These are phyloP conservation scores for Verticillium tricorpus DNA, from an alignment of 2,329 filamentous ascomycete genomes.

Conservation along the genomic window DNA sequence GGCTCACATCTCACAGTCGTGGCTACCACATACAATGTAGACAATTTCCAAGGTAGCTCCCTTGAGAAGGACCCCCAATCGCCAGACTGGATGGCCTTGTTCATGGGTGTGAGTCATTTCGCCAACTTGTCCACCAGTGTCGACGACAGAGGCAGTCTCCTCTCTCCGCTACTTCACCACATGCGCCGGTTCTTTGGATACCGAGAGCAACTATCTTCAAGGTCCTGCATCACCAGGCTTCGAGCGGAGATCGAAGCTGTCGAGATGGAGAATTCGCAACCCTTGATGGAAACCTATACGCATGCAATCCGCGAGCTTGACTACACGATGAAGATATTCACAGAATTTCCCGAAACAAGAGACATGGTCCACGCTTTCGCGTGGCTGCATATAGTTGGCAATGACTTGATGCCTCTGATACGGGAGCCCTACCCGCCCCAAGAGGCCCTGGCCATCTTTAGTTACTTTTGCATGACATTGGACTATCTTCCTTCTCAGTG, in stretches of 20 bases:
- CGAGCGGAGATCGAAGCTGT: neutral
- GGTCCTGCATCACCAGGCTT: neutral
- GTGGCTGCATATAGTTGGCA: neutral
- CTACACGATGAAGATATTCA: neutral
- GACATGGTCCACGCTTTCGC: neutral
- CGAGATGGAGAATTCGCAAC: neutral
- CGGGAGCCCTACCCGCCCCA: neutral
- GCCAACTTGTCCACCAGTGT: neutral
- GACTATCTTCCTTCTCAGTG: neutral
- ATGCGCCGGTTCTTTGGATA: neutral
- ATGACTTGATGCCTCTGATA: neutral
- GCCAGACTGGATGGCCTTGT: neutral
- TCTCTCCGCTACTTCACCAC: neutral
- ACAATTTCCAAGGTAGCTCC: neutral
- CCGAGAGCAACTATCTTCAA: neutral
- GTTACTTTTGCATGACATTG: neutral
- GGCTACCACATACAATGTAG: neutral
- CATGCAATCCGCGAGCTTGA: neutral
- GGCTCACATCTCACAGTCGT: neutral
- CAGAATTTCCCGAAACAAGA: neutral
- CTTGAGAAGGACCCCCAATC: neutral
- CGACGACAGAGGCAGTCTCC: neutral
- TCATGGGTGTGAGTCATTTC: neutral
- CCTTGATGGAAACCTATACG: neutral
- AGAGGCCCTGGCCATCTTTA: neutral